Conservation (phyloP, 2,329 filamentous ascomycete species). For the Leptographium lundbergii region DNA sequence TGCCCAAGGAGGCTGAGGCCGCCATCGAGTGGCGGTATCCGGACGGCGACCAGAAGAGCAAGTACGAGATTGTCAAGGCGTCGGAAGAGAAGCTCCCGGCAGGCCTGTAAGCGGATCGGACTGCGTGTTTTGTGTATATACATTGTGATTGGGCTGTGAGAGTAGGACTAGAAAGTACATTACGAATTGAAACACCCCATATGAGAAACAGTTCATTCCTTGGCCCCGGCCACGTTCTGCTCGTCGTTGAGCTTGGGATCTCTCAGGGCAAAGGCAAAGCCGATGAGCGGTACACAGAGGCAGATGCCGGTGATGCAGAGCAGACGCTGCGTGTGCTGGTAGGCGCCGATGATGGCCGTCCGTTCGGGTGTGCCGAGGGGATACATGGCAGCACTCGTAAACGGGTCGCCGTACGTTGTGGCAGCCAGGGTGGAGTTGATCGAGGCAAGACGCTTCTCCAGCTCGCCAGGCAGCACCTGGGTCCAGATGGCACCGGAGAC, state of each 20-base stretch:
- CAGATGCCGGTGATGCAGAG: conserved; percentile 36
- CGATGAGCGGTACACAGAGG: conserved; percentile 34
- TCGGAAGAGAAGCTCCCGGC: background rate
- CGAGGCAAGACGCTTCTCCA: conserved; percentile 17
- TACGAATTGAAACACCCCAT: background rate
- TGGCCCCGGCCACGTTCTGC: conserved; percentile 25
- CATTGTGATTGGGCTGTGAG: background rate
- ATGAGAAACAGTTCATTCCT: background rate
- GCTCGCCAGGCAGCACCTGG: conserved; percentile 36
- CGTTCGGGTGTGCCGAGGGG: conserved; percentile 31
- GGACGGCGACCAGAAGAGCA: background rate
- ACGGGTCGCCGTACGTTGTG: conserved; percentile 22
- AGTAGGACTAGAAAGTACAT: background rate
- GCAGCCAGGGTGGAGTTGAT: conserved; percentile 26
- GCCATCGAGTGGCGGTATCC: background rate
- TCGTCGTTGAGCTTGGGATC: conserved; percentile 33
- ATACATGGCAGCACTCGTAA: conserved; percentile 21
- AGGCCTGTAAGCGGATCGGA: background rate
- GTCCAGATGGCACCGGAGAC: conserved; percentile 52
- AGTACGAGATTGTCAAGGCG: background rate
- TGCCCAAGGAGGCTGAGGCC: conserved; percentile 14
- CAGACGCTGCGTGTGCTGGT: conserved; percentile 33
- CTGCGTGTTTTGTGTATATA: background rate
- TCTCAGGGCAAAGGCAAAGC: conserved; percentile 27
- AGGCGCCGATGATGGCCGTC: conserved; percentile 27